phyloP scores from a whole-genome alignment of 345 rosid species.

The Populus nigra region DNA sequence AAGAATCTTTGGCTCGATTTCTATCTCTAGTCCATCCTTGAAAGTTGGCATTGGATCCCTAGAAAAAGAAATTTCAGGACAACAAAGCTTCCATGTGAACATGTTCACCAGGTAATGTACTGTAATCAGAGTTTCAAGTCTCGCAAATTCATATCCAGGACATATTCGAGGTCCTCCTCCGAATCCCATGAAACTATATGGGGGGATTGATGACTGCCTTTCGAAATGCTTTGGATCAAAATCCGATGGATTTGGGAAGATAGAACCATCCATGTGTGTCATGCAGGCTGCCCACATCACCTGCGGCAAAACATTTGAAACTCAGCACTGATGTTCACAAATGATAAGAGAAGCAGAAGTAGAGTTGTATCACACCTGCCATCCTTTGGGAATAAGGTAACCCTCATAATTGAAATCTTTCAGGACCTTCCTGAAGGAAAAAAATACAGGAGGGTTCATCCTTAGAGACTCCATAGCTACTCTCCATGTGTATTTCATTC shows the following conservation, averaged over 20 bases:
- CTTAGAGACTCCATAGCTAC: slow-evolving; percentile 36
- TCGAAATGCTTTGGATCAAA: slow-evolving; percentile 33
- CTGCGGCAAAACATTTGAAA: slow-evolving; percentile 7
- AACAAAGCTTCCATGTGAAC: slow-evolving; percentile 24
- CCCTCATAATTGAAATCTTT: slow-evolving; percentile 27
- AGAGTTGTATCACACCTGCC: slow-evolving; percentile 27
- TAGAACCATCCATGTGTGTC: slow-evolving; percentile 34
- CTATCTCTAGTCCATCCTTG: slow-evolving; percentile 13
- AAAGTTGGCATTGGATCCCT: slow-evolving; percentile 25
- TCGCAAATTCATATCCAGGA: slow-evolving; percentile 37
- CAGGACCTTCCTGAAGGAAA: slow-evolving; percentile 19
- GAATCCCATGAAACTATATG: slow-evolving; percentile 26
- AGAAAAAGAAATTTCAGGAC: neutral
- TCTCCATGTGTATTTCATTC: slow-evolving; percentile 42
- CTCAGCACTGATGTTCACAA: neutral
- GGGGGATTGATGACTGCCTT: slow-evolving; percentile 21
- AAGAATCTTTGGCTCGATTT: slow-evolving; percentile 13
- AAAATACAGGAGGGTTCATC: slow-evolving; percentile 29
- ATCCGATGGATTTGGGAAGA: slow-evolving; percentile 29
- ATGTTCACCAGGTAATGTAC: slow-evolving; percentile 29
- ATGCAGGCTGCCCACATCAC: slow-evolving; percentile 25
- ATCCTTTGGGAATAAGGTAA: slow-evolving; percentile 35
- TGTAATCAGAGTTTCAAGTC: slow-evolving; percentile 28
- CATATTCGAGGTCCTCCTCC: slow-evolving; percentile 30
- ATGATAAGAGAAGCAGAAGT: neutral